Conservation (phyloP, 2,329 filamentous ascomycete genomes). For the Diaporthe sp. region DNA sequence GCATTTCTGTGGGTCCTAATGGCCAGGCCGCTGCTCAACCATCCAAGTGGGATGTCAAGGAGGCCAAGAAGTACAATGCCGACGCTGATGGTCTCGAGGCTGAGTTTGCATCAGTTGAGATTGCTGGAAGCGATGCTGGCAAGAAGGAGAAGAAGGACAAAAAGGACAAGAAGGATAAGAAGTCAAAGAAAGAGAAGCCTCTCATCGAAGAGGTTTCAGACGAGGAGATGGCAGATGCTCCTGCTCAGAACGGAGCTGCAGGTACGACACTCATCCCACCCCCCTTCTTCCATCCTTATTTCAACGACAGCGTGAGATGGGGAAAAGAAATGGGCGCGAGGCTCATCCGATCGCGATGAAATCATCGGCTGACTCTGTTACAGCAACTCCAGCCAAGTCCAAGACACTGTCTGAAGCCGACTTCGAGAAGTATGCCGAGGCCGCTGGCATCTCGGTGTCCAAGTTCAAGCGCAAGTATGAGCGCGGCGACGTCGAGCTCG, state of each 20-base stretch:
- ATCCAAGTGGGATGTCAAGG: conserved; percentile 91
- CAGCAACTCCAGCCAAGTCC: conserved; percentile 49
- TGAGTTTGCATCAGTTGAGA: conserved; percentile 68
- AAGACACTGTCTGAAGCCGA: conserved; percentile 67
- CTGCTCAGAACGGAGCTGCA: conserved; percentile 39
- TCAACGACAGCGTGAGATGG: conserved; percentile 46
- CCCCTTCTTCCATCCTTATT: neutral
- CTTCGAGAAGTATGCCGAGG: conserved; percentile 72
- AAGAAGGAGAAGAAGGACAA: conserved; percentile 50
- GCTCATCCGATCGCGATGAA: conserved; percentile 53
- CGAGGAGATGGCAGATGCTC: conserved; percentile 45
- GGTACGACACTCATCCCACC: conserved; percentile 27
- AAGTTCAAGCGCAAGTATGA: conserved; percentile 86
- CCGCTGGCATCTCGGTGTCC: conserved; percentile 78
- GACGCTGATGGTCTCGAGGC: conserved; percentile 90
- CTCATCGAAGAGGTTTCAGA: conserved; percentile 57
- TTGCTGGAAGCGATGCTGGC: neutral
- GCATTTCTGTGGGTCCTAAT: conserved; percentile 80
- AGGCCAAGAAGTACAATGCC: conserved; percentile 92
- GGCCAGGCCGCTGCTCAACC: conserved; percentile 72
- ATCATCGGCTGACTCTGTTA: conserved; percentile 27
- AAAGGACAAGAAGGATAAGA: conserved; percentile 57
- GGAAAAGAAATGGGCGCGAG: conserved; percentile 49
- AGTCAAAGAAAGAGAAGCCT: conserved; percentile 59
- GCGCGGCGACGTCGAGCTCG: conserved; percentile 79